Evolutionary conservation across 495 filamentous ascomycete species (phyloP).

Genomic region (Immersiella caudata): DNA sequence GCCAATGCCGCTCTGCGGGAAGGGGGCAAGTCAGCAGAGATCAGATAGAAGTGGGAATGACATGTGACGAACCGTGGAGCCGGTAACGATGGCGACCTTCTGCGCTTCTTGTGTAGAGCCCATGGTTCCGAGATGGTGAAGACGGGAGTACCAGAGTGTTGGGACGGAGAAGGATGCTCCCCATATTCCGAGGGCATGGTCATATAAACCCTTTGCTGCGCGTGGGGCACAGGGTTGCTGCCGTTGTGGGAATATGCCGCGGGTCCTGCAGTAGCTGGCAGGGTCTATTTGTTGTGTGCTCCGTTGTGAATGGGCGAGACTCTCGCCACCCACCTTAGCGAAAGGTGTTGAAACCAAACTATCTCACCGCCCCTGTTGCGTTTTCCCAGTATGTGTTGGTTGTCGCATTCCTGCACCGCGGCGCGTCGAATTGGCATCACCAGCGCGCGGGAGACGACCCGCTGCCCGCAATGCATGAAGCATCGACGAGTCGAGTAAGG

Average conservation of each 20-base stretch:
- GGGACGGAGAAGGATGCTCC: background rate
- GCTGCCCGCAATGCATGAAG: background rate
- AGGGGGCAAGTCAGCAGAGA: background rate
- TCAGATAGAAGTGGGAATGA: background rate
- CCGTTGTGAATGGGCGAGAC: background rate
- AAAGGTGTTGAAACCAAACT: background rate
- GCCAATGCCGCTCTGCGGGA: constrained; percentile 21
- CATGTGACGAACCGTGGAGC: background rate
- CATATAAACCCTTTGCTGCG: background rate
- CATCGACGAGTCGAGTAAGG: background rate
- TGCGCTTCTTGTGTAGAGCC: background rate
- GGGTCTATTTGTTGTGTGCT: background rate
- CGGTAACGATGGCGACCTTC: constrained; percentile 17
- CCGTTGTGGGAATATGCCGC: background rate
- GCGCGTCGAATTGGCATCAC: background rate
- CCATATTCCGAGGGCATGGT: background rate
- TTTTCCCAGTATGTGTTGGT: background rate
- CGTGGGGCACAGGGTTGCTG: background rate
- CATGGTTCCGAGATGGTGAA: background rate
- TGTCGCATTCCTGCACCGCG: background rate
- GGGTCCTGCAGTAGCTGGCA: background rate
- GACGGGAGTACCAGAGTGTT: background rate
- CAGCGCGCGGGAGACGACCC: background rate
- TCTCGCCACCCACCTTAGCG: background rate
- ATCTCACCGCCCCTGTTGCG: background rate